Conservation (phyloP, 2,329 filamentous ascomycete genomes). For the Fusarium irregulare region DNA sequence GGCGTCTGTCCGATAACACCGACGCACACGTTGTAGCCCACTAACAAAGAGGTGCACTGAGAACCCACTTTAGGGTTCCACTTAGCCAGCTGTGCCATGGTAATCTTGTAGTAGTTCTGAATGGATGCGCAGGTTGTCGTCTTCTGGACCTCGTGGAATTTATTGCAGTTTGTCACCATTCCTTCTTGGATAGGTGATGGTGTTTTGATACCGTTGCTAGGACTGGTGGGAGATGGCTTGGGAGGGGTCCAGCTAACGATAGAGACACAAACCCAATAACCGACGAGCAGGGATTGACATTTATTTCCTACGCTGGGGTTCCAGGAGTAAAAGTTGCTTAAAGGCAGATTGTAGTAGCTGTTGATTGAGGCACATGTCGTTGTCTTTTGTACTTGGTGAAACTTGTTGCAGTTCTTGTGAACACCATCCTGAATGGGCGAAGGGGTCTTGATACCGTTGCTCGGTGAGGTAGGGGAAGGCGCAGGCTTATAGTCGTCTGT, state of each 20-base stretch:
- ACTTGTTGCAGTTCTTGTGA: not conserved
- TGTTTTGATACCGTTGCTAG: not conserved
- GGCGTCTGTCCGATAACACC: slow-evolving; percentile 1
- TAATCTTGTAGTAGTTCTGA: slow-evolving; percentile 14
- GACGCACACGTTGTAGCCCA: not conserved
- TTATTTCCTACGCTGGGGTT: not conserved
- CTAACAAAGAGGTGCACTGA: not conserved
- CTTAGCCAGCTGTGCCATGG: not conserved
- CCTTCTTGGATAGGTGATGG: not conserved
- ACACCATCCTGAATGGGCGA: not conserved
- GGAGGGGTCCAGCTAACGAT: not conserved
- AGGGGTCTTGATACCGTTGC: not conserved
- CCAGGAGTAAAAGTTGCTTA: not conserved
- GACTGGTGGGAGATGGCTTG: not conserved
- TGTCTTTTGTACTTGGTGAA: not conserved
- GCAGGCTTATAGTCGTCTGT: not conserved
- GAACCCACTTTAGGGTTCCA: slow-evolving; percentile 19
- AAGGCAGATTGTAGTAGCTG: not conserved
- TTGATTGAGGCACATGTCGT: not conserved
- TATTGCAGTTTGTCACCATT: not conserved
- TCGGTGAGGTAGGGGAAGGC: not conserved
- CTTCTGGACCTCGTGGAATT: not conserved
- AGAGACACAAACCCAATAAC: not conserved
- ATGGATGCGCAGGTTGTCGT: not conserved
- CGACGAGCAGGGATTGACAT: not conserved